phyloP scores from a whole-genome alignment of 2,329 filamentous ascomycete genomes.

The Alternaria sp. region DNA sequence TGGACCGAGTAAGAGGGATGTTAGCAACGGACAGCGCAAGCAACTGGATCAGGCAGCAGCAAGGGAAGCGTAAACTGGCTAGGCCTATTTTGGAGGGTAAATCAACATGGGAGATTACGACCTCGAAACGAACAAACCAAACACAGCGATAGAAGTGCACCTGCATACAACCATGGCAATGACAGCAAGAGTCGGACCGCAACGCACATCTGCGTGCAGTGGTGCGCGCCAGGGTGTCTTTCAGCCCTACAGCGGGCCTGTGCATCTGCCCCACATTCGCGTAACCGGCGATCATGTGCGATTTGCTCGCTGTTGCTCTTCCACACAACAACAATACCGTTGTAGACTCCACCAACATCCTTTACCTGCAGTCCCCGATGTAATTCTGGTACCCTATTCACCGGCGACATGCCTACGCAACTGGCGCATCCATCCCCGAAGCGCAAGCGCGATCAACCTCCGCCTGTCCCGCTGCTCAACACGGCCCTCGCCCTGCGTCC shows the following conservation, averaged over 20 bases:
- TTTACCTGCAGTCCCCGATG: slow-evolving; percentile 31
- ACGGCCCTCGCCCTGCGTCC: slow-evolving; percentile 40
- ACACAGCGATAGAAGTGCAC: background rate
- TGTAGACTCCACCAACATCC: background rate
- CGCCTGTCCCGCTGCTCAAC: slow-evolving; percentile 40
- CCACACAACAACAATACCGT: slow-evolving; percentile 7
- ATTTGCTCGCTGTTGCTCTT: slow-evolving; percentile 8
- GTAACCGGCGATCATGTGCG: slow-evolving; percentile 20
- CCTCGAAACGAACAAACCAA: background rate
- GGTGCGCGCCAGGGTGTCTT: slow-evolving; percentile 7
- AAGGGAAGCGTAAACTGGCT: slow-evolving; percentile 1
- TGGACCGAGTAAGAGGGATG: background rate
- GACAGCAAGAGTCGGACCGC: slow-evolving; percentile 6
- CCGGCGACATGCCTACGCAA: slow-evolving; percentile 43
- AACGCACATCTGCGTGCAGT: slow-evolving; percentile 15
- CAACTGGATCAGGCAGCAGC: slow-evolving; percentile 19
- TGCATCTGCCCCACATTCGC: slow-evolving; percentile 29
- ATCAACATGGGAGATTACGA: background rate
- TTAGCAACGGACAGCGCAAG: background rate
- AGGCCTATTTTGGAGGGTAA: background rate
- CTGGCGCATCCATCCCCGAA: slow-evolving; percentile 47
- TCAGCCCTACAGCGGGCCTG: slow-evolving; percentile 29
- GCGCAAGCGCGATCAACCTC: slow-evolving; percentile 46
- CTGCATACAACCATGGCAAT: background rate
- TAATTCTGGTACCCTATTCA: slow-evolving; percentile 23